phyloP scores from a whole-genome alignment of 805 yeast genomes.

The Candida incommunis region DNA sequence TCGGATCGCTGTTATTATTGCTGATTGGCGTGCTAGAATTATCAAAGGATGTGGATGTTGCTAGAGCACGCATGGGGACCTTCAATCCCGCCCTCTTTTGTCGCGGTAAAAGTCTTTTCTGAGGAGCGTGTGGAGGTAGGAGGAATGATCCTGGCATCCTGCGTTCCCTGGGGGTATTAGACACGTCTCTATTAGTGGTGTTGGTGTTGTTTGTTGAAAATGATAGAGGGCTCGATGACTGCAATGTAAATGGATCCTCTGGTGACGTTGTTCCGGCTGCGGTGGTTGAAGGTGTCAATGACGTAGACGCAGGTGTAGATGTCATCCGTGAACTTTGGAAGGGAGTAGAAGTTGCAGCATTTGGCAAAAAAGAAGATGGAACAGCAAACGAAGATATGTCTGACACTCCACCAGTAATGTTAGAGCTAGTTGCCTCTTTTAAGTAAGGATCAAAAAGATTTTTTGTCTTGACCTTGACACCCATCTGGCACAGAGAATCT shows the following conservation, averaged over 20 bases:
- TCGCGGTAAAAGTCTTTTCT: not conserved
- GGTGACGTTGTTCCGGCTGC: no score
- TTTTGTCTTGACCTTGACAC: slow-evolving; percentile 52
- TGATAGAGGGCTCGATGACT: not conserved
- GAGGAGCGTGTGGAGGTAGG: slow-evolving; percentile 9
- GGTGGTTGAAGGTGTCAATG: no score
- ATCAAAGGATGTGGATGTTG: not conserved
- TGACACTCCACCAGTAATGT: no score
- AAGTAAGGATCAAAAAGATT: slow-evolving; percentile 13
- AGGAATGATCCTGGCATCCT: not conserved
- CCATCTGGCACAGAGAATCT: slow-evolving; percentile 56
- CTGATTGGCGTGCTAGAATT: not conserved
- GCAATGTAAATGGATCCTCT: not conserved
- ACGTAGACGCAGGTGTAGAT: not conserved
- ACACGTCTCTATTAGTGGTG: slow-evolving; percentile 1
- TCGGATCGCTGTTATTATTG: not conserved
- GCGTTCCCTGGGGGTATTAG: slow-evolving; percentile 2
- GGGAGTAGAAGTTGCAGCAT: no score
- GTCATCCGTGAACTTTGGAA: not conserved
- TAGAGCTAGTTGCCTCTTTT: not conserved
- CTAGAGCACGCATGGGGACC: not conserved
- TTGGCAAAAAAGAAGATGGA: no score
- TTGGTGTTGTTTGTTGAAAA: not conserved
- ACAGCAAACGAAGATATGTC: no score
- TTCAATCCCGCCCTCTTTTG: not conserved